Percentiles rank a stretch among this genome's conserved stretches.
These are phyloP conservation scores for Phytophthora agathidicida DNA, from an alignment of 352 stramenopile species.

Conservation along the genomic window DNA sequence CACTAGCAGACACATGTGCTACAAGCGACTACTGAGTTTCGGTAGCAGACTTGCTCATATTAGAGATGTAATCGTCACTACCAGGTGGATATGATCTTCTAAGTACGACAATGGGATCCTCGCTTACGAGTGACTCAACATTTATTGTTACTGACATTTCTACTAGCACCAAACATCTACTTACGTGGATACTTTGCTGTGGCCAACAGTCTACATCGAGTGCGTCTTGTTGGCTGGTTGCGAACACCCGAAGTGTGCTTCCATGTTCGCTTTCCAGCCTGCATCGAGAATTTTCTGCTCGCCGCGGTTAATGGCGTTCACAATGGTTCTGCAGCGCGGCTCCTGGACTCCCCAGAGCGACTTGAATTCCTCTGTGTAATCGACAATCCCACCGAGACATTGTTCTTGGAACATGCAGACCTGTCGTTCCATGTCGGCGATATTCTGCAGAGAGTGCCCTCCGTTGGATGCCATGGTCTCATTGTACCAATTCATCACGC, in stretches of 20 bases:
- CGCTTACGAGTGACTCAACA: not conserved
- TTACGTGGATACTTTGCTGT: constrained; percentile 4
- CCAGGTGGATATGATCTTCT: not conserved
- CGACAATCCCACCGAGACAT: constrained; percentile 45
- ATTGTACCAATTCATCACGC: constrained; percentile 45
- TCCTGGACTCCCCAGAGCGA: constrained; percentile 37
- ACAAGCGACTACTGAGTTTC: constrained; percentile 2
- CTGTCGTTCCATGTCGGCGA: constrained; percentile 54
- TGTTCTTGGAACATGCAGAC: constrained; percentile 54
- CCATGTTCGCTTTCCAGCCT: constrained; percentile 42
- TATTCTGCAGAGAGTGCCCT: constrained; percentile 23
- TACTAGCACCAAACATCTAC: constrained; percentile 3
- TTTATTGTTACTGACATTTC: constrained; percentile 6
- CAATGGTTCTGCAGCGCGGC: constrained; percentile 41
- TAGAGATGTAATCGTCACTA: not conserved
- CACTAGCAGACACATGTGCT: too few species aligned
- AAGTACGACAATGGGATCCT: constrained; percentile 1
- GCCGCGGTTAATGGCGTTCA: constrained; percentile 40
- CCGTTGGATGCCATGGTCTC: constrained; percentile 25
- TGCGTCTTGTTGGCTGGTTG: constrained; percentile 13
- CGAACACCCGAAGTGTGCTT: constrained; percentile 45
- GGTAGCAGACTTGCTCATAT: not conserved
- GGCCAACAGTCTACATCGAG: constrained; percentile 3
- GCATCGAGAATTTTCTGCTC: constrained; percentile 28
- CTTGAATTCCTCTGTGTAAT: constrained; percentile 54